Evolutionary conservation across 2,329 filamentous ascomycete genomes (phyloP).

Genomic region (Thyridium curvatum): DNA sequence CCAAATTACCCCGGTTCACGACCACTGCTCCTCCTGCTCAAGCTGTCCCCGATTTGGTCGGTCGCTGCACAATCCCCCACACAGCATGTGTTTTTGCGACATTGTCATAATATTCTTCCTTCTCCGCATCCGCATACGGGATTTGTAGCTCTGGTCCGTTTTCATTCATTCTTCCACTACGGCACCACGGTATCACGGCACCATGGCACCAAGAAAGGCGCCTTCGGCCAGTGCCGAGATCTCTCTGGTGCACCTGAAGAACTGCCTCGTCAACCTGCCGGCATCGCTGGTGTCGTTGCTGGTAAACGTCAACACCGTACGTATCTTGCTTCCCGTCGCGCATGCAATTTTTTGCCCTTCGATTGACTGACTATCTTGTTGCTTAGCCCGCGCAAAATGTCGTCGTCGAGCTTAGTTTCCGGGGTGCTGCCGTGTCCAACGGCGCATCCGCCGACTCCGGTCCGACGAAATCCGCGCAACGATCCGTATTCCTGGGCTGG

Average conservation of each 20-base stretch:
- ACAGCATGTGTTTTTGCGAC: too few species aligned
- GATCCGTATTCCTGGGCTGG: slow-evolving; percentile 87
- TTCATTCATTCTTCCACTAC: too few species aligned
- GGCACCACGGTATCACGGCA: too few species aligned
- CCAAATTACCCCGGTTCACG: too few species aligned
- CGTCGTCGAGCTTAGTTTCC: slow-evolving; percentile 82
- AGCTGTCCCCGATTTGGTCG: too few species aligned
- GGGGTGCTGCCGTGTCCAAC: slow-evolving; percentile 44
- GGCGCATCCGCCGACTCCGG: slow-evolving; percentile 32
- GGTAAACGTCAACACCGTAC: slow-evolving; percentile 82
- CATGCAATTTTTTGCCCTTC: not conserved
- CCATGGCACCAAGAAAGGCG: slow-evolving; percentile 44
- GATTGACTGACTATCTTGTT: slow-evolving; percentile 14
- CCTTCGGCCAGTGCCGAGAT: slow-evolving; percentile 73
- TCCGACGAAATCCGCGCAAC: slow-evolving; percentile 39
- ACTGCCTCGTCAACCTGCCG: slow-evolving; percentile 90
- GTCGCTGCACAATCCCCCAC: too few species aligned
- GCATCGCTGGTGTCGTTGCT: slow-evolving; percentile 76
- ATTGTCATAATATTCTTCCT: too few species aligned
- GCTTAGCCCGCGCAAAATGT: slow-evolving; percentile 86
- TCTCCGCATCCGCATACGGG: too few species aligned
- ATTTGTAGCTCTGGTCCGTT: too few species aligned
- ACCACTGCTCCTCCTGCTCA: too few species aligned
- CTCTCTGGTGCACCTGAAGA: slow-evolving; percentile 81
- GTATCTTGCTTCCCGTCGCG: slow-evolving; percentile 20